Percentiles rank a stretch among this genome's conserved stretches.
These are phyloP conservation scores for Penicillium dipodomyicola DNA, from an alignment of 495 filamentous ascomycete species.

Conservation along the genomic window DNA sequence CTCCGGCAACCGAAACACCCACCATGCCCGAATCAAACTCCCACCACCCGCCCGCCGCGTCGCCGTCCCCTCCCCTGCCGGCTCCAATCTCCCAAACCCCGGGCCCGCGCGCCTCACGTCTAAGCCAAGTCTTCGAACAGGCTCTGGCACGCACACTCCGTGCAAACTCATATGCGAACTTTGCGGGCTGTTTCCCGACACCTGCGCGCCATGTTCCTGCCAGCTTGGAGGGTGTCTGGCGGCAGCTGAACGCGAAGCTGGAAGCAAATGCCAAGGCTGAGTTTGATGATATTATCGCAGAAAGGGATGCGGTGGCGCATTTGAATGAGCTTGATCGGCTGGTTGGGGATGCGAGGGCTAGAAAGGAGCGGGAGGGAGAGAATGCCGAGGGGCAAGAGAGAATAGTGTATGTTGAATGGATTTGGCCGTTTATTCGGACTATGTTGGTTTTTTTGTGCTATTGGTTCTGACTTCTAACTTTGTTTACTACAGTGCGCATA, in stretches of 20 bases:
- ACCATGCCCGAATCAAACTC: slow-evolving; percentile 22
- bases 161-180: slow-evolving; percentile 73
- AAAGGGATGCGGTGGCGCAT: slow-evolving; percentile 66
- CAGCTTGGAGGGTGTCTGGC: slow-evolving; percentile 63
- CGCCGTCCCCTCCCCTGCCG: slow-evolving; percentile 53
- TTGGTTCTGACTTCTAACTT: slow-evolving; percentile 10
- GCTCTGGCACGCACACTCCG: slow-evolving; percentile 68
- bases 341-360: slow-evolving; percentile 62
- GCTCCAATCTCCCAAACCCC: slow-evolving; percentile 61
- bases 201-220: slow-evolving; percentile 67
- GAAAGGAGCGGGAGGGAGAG: slow-evolving; percentile 46
- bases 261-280: slow-evolving; percentile 61
- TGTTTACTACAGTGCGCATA: slow-evolving; percentile 62
- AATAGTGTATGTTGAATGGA: slow-evolving; percentile 37
- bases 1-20: background rate
- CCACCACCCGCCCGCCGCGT: slow-evolving; percentile 22
- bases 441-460: slow-evolving; percentile 4
- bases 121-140: slow-evolving; percentile 67
- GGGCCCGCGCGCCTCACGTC: slow-evolving; percentile 69
- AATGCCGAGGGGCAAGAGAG: slow-evolving; percentile 17
- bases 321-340: slow-evolving; percentile 83
- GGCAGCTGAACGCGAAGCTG: slow-evolving; percentile 65
- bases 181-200: slow-evolving; percentile 85
- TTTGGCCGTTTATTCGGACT: background rate
- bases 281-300: slow-evolving; percentile 72